These are phyloP conservation scores for Penicillium digitatum DNA, from an alignment of 2,329 filamentous ascomycete species.

Conservation along the genomic window DNA sequence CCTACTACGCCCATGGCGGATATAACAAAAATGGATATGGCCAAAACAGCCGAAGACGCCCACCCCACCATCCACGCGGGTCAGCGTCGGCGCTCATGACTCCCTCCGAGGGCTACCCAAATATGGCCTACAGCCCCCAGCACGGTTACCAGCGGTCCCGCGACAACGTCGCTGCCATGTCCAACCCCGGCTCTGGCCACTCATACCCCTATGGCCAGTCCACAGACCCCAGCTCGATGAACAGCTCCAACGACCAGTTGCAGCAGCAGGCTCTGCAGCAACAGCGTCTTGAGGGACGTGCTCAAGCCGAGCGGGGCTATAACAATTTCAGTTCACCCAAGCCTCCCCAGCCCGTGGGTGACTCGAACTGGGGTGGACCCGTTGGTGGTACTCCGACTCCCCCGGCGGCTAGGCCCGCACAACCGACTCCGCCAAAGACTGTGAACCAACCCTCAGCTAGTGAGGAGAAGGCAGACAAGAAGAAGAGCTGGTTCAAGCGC, in stretches of 20 bases:
- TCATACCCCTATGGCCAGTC: constrained; percentile 72
- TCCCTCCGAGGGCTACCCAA: constrained; percentile 33
- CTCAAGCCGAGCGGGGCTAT: constrained; percentile 62
- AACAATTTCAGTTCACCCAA: constrained; percentile 44
- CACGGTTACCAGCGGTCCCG: constrained; percentile 69
- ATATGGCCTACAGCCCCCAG: constrained; percentile 21
- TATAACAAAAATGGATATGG: constrained; percentile 26
- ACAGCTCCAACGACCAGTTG: constrained; percentile 80
- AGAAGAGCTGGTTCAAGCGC: constrained; percentile 84
- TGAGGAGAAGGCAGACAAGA: constrained; percentile 56
- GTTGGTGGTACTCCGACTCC: constrained; percentile 21
- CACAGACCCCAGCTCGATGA: constrained; percentile 89
- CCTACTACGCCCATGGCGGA: constrained; percentile 7
- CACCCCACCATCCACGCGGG: constrained; percentile 30
- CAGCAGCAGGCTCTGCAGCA: constrained; percentile 45
- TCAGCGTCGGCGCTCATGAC: constrained; percentile 17
- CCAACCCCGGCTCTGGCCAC: constrained; percentile 61
- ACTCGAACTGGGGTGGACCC: constrained; percentile 25
- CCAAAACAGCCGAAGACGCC: constrained; percentile 24
- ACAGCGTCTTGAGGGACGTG: constrained; percentile 37
- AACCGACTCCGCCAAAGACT: constrained; percentile 16
- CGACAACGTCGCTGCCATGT: constrained; percentile 76
- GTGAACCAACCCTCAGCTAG: constrained; percentile 1
- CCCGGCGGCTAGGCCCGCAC: constrained; percentile 8
- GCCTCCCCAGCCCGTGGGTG: constrained; percentile 15